Percentiles rank a stretch among this genome's conserved stretches.
Evolutionary conservation across 345 rosid genomes (phyloP).

Genomic region (Triadica sebifera): DNA sequence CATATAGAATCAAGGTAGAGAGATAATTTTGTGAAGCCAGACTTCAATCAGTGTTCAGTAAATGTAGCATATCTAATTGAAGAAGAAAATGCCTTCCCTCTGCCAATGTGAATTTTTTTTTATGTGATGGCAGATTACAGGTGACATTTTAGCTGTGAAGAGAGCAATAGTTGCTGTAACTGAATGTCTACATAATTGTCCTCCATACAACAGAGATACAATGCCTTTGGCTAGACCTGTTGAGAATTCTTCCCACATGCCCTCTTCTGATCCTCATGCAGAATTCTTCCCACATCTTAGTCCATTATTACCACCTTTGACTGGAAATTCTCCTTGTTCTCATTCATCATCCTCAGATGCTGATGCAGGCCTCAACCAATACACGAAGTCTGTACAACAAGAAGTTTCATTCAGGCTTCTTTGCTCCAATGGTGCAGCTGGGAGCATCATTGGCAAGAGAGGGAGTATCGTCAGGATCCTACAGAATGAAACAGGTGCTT

Average conservation of each 20-base stretch:
- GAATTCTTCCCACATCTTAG: constrained; percentile 54
- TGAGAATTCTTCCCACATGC: constrained; percentile 24
- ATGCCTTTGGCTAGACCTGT: constrained; percentile 20
- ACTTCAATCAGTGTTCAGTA: neutral
- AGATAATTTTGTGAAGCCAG: neutral
- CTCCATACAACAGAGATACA: constrained; percentile 28
- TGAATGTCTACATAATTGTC: constrained; percentile 37
- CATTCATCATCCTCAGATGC: constrained; percentile 24
- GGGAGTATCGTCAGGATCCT: constrained; percentile 55
- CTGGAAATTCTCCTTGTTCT: constrained; percentile 18
- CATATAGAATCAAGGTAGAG: neutral
- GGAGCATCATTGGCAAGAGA: constrained; percentile 66
- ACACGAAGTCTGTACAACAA: constrained; percentile 12
- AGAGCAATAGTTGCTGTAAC: constrained; percentile 62
- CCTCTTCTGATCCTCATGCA: constrained; percentile 38
- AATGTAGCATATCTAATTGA: neutral
- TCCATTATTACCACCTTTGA: constrained; percentile 31
- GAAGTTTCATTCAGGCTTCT: constrained; percentile 53
- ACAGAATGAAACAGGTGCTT: constrained; percentile 62
- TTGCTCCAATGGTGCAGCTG: constrained; percentile 47
- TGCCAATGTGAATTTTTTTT: constrained; percentile 6
- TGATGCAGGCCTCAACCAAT: constrained; percentile 20
- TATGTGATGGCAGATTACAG: constrained; percentile 45
- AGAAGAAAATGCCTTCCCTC: neutral
- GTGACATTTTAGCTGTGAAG: constrained; percentile 52